These are phyloP conservation scores for Cordyceps javanica DNA, from an alignment of 2,329 filamentous ascomycete genomes.

Conservation along the genomic window DNA sequence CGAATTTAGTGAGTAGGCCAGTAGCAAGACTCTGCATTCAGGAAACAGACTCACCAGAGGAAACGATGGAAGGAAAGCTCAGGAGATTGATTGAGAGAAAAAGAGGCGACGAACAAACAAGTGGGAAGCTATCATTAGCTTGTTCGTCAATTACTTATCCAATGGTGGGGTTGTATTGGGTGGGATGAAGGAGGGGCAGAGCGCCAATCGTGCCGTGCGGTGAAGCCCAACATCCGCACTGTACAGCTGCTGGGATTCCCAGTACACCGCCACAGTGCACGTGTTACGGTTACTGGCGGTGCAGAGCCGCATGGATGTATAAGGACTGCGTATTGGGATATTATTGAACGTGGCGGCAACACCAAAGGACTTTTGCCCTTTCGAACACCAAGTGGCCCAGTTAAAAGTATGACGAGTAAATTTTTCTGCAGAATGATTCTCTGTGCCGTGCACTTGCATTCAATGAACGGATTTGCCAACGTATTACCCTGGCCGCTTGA, in stretches of 20 bases:
- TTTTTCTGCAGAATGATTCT: not conserved
- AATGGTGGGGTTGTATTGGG: slow-evolving; percentile 11
- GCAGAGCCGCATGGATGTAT: not conserved
- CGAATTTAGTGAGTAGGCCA: not conserved
- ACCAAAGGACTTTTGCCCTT: not conserved
- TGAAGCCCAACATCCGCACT: slow-evolving; percentile 9
- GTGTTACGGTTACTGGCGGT: not conserved
- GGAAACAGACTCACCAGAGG: not conserved
- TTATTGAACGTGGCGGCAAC: not conserved
- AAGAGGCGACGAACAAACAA: slow-evolving; percentile 7
- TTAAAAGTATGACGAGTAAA: not conserved
- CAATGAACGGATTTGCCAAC: not conserved
- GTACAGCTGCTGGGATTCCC: not conserved
- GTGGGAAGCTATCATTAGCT: slow-evolving; percentile 11
- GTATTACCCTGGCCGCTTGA: slow-evolving; percentile 28
- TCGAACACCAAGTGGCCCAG: not conserved
- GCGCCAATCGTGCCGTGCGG: not conserved
- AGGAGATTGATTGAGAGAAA: slow-evolving; percentile 18
- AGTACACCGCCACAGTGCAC: slow-evolving; percentile 10
- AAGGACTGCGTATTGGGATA: not conserved
- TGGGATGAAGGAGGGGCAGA: slow-evolving; percentile 10
- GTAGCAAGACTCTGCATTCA: not conserved
- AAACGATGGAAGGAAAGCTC: slow-evolving; percentile 9
- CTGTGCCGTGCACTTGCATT: not conserved
- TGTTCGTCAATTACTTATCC: slow-evolving; percentile 5